A percentile compares a stretch with the other conserved stretches of the same genome.
Evolutionary conservation across 2,329 filamentous ascomycete genomes (phyloP).

Genomic region (Colletotrichum australisinense): DNA sequence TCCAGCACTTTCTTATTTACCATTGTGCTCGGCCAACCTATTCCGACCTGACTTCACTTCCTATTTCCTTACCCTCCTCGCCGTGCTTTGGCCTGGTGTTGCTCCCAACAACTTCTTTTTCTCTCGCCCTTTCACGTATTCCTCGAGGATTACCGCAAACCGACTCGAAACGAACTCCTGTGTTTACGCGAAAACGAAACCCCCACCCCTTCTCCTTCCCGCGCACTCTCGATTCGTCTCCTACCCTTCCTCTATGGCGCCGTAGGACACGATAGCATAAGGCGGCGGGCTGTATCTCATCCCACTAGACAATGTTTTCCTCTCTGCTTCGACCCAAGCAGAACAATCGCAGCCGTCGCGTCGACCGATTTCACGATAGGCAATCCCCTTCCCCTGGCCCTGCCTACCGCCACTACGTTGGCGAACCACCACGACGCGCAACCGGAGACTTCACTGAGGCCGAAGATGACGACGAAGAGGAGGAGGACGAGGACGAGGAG

Average conservation of each 20-base stretch:
- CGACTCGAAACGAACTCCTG: neutral
- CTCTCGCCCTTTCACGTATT: neutral
- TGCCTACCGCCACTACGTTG: conserved; percentile 47
- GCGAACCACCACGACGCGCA: conserved; percentile 58
- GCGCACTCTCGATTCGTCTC: neutral
- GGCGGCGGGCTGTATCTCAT: conserved; percentile 32
- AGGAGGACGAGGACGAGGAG: conserved; percentile 58
- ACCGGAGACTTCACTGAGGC: conserved; percentile 75
- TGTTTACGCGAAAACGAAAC: neutral
- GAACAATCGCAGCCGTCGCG: conserved; percentile 32
- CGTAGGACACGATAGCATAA: conserved; percentile 26
- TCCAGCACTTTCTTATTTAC: conserved; percentile 21
- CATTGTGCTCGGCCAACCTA: conserved; percentile 7
- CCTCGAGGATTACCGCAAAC: neutral
- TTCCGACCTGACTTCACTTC: neutral
- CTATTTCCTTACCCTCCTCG: neutral
- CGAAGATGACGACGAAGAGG: conserved; percentile 65
- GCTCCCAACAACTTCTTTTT: neutral
- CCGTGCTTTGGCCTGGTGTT: conserved; percentile 15
- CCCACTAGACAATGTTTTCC: conserved; percentile 37
- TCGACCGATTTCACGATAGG: conserved; percentile 28
- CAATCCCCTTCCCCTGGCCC: conserved; percentile 35
- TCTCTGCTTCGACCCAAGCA: conserved; percentile 37
- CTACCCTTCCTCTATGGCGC: conserved; percentile 25
- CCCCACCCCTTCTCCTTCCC: neutral